Percentiles rank a stretch among this genome's conserved stretches.
Evolutionary conservation across 2,329 filamentous ascomycete species (phyloP).

Genomic region (Penicillium fuscoglaucum): DNA sequence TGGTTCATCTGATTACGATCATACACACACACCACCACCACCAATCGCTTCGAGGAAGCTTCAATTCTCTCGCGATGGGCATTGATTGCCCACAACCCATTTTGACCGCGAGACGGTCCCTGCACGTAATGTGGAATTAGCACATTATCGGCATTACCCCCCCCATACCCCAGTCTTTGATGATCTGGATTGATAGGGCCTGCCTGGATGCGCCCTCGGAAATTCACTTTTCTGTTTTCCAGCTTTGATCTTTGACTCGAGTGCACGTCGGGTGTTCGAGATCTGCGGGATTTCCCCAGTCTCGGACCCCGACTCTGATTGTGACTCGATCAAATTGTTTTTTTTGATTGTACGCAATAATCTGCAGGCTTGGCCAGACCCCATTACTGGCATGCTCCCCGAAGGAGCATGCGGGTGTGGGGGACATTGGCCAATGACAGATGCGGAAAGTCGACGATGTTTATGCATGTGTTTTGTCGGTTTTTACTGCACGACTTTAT

Average conservation of each 20-base stretch:
- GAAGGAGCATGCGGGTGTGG: background rate
- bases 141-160: background rate
- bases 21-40: background rate
- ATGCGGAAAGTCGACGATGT: slow-evolving; percentile 4
- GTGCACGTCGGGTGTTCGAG: background rate
- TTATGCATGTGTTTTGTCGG: slow-evolving; percentile 2
- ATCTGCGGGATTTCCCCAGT: background rate
- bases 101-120: background rate
- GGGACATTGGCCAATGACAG: slow-evolving; percentile 7
- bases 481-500: slow-evolving; percentile 4
- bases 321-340: slow-evolving; percentile 3
- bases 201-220: slow-evolving; percentile 13
- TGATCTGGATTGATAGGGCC: slow-evolving; percentile 9
- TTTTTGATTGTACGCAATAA: background rate
- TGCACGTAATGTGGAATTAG: background rate
- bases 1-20: background rate
- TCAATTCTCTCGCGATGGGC: slow-evolving; percentile 6
- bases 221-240: slow-evolving; percentile 7
- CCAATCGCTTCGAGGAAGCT: slow-evolving; percentile 3
- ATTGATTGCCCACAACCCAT: slow-evolving; percentile 5
- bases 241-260: slow-evolving; percentile 11
- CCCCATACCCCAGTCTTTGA: slow-evolving; percentile 6
- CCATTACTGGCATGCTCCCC: background rate
- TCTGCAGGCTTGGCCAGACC: background rate
- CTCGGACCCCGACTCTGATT: background rate